Evolutionary conservation across 202 grass and related monocot species (phyloP).

Genomic region (Elaeis oleifera): DNA sequence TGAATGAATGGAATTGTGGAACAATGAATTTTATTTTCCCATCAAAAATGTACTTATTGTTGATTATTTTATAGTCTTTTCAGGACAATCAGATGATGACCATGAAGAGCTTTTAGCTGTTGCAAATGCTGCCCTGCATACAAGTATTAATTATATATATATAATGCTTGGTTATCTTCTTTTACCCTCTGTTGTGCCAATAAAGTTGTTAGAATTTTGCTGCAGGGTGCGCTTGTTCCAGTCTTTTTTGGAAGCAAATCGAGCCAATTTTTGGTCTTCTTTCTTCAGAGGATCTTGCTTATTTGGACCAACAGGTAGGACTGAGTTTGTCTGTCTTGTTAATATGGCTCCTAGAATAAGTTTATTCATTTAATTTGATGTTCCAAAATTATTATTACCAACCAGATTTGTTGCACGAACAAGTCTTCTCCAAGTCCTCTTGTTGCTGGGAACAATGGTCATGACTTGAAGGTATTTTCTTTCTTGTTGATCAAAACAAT

Average conservation of each 20-base stretch:
- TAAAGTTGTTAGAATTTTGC: constrained; percentile 23
- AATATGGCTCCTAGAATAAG: too few relatives aligned
- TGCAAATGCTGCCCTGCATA: constrained; percentile 49
- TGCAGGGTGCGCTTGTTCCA: constrained; percentile 43
- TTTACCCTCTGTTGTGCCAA: background rate
- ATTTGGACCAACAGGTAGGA: constrained; percentile 62
- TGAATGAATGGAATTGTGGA: too few relatives aligned
- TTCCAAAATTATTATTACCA: constrained; percentile 23
- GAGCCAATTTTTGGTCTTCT: constrained; percentile 63
- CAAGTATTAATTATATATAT: constrained; percentile 45
- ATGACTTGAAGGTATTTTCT: constrained; percentile 47
- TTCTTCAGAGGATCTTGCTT: constrained; percentile 52
- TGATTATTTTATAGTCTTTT: constrained; percentile 25
- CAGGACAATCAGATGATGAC: constrained; percentile 81
- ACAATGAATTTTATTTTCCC: constrained; percentile 3
- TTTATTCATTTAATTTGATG: background rate
- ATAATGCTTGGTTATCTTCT: constrained; percentile 20
- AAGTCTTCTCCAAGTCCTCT: constrained; percentile 28
- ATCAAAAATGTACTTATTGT: constrained; percentile 20
- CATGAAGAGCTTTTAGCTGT: constrained; percentile 66
- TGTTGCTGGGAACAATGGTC: constrained; percentile 44
- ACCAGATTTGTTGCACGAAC: constrained; percentile 41
- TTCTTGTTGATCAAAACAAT: constrained; percentile 12
- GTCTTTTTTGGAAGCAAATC: constrained; percentile 52
- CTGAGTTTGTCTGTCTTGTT: background rate